Base-by-base conservation (phyloP, 139 green algal species). In the Chlorella sorokiniana region DNA sequence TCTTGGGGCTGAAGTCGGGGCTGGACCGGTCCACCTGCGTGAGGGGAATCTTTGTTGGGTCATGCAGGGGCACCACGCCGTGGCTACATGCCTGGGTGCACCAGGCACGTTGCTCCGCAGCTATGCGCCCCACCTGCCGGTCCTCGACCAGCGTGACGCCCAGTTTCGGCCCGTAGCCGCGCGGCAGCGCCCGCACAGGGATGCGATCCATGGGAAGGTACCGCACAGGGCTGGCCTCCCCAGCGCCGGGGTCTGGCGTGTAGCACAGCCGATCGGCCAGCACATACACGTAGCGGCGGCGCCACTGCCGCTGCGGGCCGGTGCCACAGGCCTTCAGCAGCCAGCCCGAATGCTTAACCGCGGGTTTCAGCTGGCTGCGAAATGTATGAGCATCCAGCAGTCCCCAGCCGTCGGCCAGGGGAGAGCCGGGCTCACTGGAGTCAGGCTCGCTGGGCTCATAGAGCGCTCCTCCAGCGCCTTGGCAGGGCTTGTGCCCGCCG, bases 131-230 rank as follows among this genome's bases (percentile, higher is more conserved):
- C 40, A 44, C 70, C 73, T 83, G 72, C 23, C 61, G 45, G 65
- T 83, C 73, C 18, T 86, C 80, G 35, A 88, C 59, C 23, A 86
- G 31, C 18, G 64, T 76, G 18, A 86, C 80, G n/a, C 80, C 84
- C 64, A 88, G 81, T 44, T 83, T 75, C 16, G 84, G 84, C 16
- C 74, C 80, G 51, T 88, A 88, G 20, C 81, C 80, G 10, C 84
- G 51, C 6, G 84, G 84, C 44, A 88, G 41, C 1, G 84, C 71
- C 18, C 84, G 74, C 18, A 88, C 80, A 16, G 84, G 80, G 52
- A 88, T 86, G 67, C 84, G 73, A 68, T 88, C 84, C 45, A 88
- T 61, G 10, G 84, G 80, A 27, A 88, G 45, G 80, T 86, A 88
- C 7, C 80, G 80, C 16, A 77, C 67, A 37, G 56, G 38, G 18